Evolutionary conservation across 2,329 filamentous ascomycete species (phyloP).

Genomic region (Phialocephala subalpina): DNA sequence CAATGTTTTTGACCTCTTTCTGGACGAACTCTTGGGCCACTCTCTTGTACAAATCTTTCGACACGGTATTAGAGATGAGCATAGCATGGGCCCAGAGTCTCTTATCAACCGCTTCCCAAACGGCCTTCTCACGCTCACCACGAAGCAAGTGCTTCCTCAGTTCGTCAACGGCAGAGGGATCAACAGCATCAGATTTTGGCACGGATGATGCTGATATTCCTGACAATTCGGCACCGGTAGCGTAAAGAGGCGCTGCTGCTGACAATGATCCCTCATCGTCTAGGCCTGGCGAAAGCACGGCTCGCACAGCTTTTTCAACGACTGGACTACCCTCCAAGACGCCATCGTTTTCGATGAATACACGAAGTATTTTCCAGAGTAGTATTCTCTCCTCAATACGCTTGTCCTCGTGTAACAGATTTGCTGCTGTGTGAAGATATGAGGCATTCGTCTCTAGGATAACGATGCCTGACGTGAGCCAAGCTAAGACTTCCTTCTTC

Average conservation of each 20-base stretch:
- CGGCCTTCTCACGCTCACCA: conserved; percentile 88
- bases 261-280: conserved; percentile 39
- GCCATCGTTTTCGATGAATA: conserved; percentile 89
- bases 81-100: conserved; percentile 96
- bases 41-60: conserved; percentile 86
- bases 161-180: conserved; percentile 73
- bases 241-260: conserved; percentile 40
- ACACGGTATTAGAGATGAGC: conserved; percentile 81
- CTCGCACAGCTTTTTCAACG: conserved; percentile 78
- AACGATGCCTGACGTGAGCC: conserved; percentile 82
- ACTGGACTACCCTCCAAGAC: conserved; percentile 74
- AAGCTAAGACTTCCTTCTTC: conserved; percentile 90
- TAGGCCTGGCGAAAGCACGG: conserved; percentile 71
- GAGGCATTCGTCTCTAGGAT: conserved; percentile 65
- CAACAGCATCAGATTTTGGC: conserved; percentile 68
- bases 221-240: conserved; percentile 49
- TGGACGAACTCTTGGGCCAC: conserved; percentile 95
- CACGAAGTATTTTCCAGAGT: conserved; percentile 84
- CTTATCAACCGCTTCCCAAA: conserved; percentile 93
- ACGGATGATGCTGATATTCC: conserved; percentile 47
- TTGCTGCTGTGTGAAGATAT: conserved; percentile 53
- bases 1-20: conserved; percentile 87
- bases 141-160: conserved; percentile 77
- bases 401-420: conserved; percentile 68
- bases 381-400: conserved; percentile 80